Percentiles rank a stretch among this genome's conserved stretches.
These are phyloP conservation scores for Oryza punctata DNA, from an alignment of 176 grass and related monocot genomes.

Conservation along the genomic window DNA sequence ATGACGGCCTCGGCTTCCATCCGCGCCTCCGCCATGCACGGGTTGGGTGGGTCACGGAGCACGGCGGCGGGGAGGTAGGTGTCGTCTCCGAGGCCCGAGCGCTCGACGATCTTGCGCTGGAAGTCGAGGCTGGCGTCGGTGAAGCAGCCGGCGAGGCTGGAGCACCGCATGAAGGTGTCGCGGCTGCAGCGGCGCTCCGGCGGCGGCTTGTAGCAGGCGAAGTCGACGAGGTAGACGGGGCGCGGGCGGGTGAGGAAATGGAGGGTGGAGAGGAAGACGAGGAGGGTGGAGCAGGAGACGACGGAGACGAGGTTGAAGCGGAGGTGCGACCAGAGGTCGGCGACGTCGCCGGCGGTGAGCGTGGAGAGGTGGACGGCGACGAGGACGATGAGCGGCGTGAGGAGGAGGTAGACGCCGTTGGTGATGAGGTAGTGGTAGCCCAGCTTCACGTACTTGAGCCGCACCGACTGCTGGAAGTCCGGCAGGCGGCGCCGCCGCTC, in stretches of 20 bases:
- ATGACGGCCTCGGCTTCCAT: slow-evolving; percentile 69
- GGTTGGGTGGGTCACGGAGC: slow-evolving; percentile 60
- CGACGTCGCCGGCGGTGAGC: slow-evolving; percentile 60
- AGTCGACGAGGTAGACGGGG: slow-evolving; percentile 73
- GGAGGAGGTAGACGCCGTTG: slow-evolving; percentile 79
- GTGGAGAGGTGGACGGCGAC: slow-evolving; percentile 64
- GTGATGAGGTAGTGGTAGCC: neutral
- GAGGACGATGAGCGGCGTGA: slow-evolving; percentile 57
- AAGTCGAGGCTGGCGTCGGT: slow-evolving; percentile 66
- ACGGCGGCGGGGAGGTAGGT: slow-evolving; percentile 75
- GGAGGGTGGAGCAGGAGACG: slow-evolving; percentile 68
- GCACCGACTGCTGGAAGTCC: slow-evolving; percentile 86
- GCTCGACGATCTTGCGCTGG: slow-evolving; percentile 90
- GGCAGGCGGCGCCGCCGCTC: slow-evolving; percentile 39
- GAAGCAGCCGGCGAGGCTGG: slow-evolving; percentile 52
- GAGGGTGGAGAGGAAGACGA: slow-evolving; percentile 76
- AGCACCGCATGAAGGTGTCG: slow-evolving; percentile 69
- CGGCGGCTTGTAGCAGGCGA: slow-evolving; percentile 77
- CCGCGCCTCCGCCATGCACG: slow-evolving; percentile 65
- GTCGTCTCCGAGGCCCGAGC: slow-evolving; percentile 32
- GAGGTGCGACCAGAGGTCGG: slow-evolving; percentile 65
- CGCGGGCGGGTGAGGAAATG: slow-evolving; percentile 71
- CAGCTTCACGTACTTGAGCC: neutral
- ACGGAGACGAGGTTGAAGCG: slow-evolving; percentile 66
- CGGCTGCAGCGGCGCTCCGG: slow-evolving; percentile 56